Conservation (phyloP, 2,329 filamentous ascomycete species). For the Cladophialophora exuberans region DNA sequence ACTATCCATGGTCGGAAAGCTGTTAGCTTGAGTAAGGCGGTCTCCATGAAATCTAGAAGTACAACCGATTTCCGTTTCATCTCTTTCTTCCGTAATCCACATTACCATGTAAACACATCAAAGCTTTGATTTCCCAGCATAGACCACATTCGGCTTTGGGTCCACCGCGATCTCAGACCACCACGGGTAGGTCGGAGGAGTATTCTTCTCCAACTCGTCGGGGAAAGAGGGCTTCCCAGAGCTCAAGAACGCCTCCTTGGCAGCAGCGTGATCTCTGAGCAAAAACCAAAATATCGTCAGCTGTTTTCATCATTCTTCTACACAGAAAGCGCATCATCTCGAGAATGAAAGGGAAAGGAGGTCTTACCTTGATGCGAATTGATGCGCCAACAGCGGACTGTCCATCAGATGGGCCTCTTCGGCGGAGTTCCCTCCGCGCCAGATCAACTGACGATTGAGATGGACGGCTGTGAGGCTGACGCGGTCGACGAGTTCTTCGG, state of each 20-base stretch:
- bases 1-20: no score
- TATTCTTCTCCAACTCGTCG: conserved; percentile 14
- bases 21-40: no score
- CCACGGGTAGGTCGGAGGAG: conserved; percentile 2
- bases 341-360: neutral
- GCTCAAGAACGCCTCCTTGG: conserved; percentile 21
- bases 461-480: conserved; percentile 62
- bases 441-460: conserved; percentile 70
- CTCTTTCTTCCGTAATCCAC: no score
- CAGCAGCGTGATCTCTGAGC: conserved; percentile 32
- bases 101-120: no score
- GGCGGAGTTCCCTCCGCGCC: conserved; percentile 47
- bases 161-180: conserved; percentile 4
- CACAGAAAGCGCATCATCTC: no score
- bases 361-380: conserved; percentile 11
- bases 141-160: neutral
- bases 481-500: conserved; percentile 63
- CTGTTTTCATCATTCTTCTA: no score
- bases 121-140: neutral
- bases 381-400: conserved; percentile 12
- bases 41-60: no score
- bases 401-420: conserved; percentile 71
- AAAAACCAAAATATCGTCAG: conserved; percentile 1
- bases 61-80: no score
- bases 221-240: conserved; percentile 31